Percentiles rank a stretch among this genome's conserved stretches.
These are phyloP conservation scores for Lasiosphaeria ovina DNA, from an alignment of 495 filamentous ascomycete species.

Conservation along the genomic window DNA sequence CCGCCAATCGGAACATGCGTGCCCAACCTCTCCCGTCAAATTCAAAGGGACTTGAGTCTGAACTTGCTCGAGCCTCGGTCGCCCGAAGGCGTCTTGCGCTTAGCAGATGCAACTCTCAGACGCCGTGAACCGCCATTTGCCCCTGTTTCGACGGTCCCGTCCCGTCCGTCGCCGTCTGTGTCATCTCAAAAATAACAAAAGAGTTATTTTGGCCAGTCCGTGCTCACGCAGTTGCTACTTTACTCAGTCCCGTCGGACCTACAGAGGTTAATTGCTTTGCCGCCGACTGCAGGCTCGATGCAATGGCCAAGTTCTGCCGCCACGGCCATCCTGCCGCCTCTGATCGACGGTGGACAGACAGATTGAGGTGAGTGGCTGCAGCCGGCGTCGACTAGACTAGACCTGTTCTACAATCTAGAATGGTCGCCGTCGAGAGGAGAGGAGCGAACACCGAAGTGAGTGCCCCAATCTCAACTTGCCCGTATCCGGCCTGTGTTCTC, in stretches of 20 bases:
- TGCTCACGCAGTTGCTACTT: not conserved
- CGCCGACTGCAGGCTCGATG: too few relatives aligned
- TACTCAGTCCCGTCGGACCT: too few relatives aligned
- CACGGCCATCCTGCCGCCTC: not conserved
- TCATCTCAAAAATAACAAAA: not conserved
- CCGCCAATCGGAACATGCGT: conserved; percentile 14
- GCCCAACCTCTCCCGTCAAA: not conserved
- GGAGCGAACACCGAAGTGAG: too few relatives aligned
- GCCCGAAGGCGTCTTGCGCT: conserved; percentile 9
- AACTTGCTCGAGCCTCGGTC: too few relatives aligned
- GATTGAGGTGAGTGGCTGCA: not conserved
- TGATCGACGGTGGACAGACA: not conserved
- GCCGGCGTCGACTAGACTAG: not conserved
- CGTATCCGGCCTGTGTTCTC: not conserved
- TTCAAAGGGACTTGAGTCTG: not conserved
- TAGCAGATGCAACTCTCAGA: conserved; percentile 9
- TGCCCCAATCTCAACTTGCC: too few relatives aligned
- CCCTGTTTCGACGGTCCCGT: not conserved
- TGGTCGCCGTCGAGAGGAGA: too few relatives aligned
- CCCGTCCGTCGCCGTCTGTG: not conserved
- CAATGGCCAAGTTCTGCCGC: not conserved
- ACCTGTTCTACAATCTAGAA: not conserved
- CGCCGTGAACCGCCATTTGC: conserved; percentile 12
- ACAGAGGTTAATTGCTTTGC: not conserved
- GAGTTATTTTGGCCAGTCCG: conserved; percentile 3